Base-by-base conservation (phyloP, 2,329 filamentous ascomycete species). In the Mycosphaerelloides madeirae region DNA sequence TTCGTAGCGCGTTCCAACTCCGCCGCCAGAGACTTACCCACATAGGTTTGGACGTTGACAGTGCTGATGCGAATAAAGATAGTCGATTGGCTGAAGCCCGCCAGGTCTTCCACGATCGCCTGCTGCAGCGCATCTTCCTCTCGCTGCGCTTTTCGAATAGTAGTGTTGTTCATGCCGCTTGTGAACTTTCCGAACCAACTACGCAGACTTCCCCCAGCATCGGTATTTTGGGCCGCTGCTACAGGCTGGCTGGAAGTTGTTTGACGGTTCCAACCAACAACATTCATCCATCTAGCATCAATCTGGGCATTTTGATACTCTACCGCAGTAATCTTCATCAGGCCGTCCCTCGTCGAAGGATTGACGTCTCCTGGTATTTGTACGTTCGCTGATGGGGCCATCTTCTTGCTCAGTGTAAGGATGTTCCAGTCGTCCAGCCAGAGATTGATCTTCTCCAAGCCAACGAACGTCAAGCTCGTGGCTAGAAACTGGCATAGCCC, bases 1-100 rank as follows among this genome's bases (percentile, higher is more conserved):
- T 97, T 96, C 1, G 94, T 98, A 13, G 94, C 93, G 49, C 94
- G 81, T 68, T 97, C 89, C 9, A 98, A 78, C 63, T 98, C 94
- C 1, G 83, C 77, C 2, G 88, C 82, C 57, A 97, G 88, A 31
- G 75, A 79, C 22, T 78, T 70, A 15, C 79, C 74, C 1, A 96
- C 82, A 36, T 79, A 85, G 0, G 90, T 95, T 56, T 81, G 78
- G 25, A 97, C 82, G 35, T 80, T 79, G 22, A 91, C 90, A 7
- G 89, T 90, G 36, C 86, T 95, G 15, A 95, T 85, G 38, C 89
- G 80, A 15, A 98, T 73, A 63, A 95, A 97, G 25, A 97, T 90
- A 13, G 84, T 87, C 0, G 88, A 85, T 0, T 78, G 83, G 4
- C 83, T 85, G 19, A 76, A 66, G 7, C 78, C 81, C 1, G 84